phyloP scores from a whole-genome alignment of 2,329 filamentous ascomycete genomes.

The Chaetomium sp. region DNA sequence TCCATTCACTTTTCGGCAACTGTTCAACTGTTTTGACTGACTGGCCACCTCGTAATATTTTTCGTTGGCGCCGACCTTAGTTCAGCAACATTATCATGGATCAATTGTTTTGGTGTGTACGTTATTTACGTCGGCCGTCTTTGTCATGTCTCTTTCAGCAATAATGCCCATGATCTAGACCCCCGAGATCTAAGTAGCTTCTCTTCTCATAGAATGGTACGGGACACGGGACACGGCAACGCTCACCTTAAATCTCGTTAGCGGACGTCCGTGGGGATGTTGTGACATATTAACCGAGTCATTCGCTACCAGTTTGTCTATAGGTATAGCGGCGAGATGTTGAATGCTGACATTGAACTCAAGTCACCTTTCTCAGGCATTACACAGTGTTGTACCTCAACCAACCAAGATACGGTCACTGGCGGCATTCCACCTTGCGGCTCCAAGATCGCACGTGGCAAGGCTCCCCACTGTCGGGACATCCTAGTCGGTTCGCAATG shows the following conservation, averaged over 20 bases:
- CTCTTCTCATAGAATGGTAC: not conserved
- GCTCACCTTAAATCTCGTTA: not conserved
- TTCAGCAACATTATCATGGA: not conserved
- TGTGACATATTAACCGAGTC: constrained; percentile 1
- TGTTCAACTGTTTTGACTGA: not conserved
- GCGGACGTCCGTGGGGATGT: constrained; percentile 28
- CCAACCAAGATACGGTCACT: not conserved
- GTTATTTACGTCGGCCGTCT: not conserved
- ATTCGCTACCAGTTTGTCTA: not conserved
- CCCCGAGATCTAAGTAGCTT: not conserved
- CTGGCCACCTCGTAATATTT: not conserved
- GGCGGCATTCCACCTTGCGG: constrained; percentile 6
- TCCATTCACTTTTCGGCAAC: not conserved
- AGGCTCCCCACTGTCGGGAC: not conserved
- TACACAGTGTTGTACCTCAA: too few relatives aligned
- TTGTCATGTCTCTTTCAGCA: not conserved
- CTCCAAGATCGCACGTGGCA: constrained; percentile 5
- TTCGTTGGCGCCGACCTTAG: not conserved
- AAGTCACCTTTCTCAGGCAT: not conserved
- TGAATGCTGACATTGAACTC: not conserved
- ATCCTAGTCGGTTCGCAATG: not conserved
- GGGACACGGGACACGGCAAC: constrained; percentile 8
- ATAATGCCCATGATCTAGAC: not conserved
- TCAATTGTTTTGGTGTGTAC: not conserved
- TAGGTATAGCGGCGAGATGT: not conserved